A percentile compares a stretch with the other conserved stretches of the same genome.
Evolutionary conservation across 305 asterid genomes (phyloP).

Genomic region (Solanum hybrid): DNA sequence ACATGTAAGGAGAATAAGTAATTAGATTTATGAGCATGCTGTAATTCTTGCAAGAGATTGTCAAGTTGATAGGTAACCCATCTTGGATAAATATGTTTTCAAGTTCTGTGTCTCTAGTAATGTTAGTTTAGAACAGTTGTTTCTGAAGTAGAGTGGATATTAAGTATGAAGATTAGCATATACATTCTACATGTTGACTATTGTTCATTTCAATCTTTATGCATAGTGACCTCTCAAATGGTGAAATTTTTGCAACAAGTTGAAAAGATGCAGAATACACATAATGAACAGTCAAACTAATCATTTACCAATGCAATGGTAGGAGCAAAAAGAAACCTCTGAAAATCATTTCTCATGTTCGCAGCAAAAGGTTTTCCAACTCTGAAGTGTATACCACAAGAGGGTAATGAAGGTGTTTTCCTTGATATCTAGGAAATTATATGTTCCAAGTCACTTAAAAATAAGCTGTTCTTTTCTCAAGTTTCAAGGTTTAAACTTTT

Average conservation of each 20-base stretch:
- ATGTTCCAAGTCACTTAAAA: not conserved
- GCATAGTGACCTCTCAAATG: not conserved
- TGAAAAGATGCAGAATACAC: not conserved
- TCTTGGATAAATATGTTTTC: not conserved
- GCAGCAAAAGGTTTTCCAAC: not conserved
- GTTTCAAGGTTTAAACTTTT: not conserved
- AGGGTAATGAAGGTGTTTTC: not conserved
- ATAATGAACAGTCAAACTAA: not conserved
- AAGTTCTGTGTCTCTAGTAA: not conserved
- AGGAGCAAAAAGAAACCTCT: not conserved
- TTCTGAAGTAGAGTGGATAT: not conserved
- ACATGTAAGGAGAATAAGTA: not conserved
- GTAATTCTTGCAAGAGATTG: not conserved
- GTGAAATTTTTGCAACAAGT: not conserved
- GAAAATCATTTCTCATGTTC: not conserved
- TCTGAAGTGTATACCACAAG: not conserved
- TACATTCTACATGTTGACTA: not conserved
- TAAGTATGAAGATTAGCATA: not conserved
- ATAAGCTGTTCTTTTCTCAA: not conserved
- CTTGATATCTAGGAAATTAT: not conserved
- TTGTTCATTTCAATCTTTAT: not conserved
- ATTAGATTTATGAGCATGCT: not conserved
- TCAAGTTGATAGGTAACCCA: not conserved
- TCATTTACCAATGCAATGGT: not conserved
- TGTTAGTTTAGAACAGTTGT: not conserved